Conservation (phyloP, 164 flowering plant genomes). For the Litsea cubeba region DNA sequence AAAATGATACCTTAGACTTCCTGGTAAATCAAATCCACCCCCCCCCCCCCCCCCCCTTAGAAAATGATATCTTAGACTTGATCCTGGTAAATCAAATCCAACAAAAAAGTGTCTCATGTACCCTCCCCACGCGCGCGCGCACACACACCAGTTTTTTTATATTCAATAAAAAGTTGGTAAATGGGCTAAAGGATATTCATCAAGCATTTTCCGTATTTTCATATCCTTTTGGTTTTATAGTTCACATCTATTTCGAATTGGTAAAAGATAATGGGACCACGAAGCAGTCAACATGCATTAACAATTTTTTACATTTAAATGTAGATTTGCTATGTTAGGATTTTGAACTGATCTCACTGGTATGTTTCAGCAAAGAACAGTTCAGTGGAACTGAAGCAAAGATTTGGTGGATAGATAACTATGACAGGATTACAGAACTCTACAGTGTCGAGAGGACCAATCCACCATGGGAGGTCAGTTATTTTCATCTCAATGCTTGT, state of each 20-base stretch:
- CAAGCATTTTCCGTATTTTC: not conserved
- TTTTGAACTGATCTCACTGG: not conserved
- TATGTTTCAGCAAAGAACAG: not conserved
- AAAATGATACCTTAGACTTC: too few relatives aligned
- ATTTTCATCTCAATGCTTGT: too few relatives aligned
- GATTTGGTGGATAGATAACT: constrained; percentile 1
- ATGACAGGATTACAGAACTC: not conserved
- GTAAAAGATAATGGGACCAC: too few relatives aligned
- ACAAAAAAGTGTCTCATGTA: too few relatives aligned
- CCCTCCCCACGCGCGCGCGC: too few relatives aligned
- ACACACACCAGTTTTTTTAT: too few relatives aligned
- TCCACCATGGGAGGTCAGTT: not conserved
- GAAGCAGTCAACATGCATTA: too few relatives aligned
- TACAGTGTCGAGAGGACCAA: not conserved
- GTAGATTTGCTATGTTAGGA: not conserved
- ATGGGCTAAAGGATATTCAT: not conserved
- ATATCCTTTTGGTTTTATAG: not conserved
- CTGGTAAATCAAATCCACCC: too few relatives aligned
- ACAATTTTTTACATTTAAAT: too few relatives aligned
- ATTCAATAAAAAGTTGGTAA: not conserved
- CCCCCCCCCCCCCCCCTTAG: too few relatives aligned
- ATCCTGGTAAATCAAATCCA: too few relatives aligned
- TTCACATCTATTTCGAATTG: not conserved
- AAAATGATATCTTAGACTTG: too few relatives aligned
- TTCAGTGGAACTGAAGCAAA: not conserved